These are phyloP conservation scores for Buddleja alternifolia DNA, from an alignment of 257 asterid species.

Conservation along the genomic window DNA sequence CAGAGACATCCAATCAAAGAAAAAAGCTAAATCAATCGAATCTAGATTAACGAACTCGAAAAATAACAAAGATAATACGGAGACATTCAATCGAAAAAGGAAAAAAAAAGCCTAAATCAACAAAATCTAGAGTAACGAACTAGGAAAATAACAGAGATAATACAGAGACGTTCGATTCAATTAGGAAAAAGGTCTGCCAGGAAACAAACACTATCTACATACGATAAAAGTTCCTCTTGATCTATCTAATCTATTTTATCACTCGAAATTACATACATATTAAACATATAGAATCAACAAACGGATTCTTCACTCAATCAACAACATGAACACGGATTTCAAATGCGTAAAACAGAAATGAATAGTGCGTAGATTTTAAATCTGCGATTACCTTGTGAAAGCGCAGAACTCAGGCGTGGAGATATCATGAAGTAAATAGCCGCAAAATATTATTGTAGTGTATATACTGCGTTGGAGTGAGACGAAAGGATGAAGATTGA, in stretches of 20 bases:
- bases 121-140: neutral
- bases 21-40: too few species aligned
- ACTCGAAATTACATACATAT: constrained; percentile 3
- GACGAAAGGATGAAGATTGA: neutral
- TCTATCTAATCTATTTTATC: neutral
- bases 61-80: too few species aligned
- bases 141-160: neutral
- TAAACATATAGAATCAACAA: constrained; percentile 7
- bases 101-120: constrained; percentile 10
- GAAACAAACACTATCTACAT: neutral
- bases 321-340: neutral
- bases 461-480: too few species aligned
- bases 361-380: neutral
- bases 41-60: too few species aligned
- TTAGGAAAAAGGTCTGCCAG: neutral
- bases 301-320: neutral
- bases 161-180: neutral
- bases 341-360: neutral
- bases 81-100: too few species aligned
- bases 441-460: too few species aligned
- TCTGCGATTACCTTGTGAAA: constrained; percentile 27
- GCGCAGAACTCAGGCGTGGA: constrained; percentile 13
- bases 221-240: neutral
- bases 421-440: neutral
- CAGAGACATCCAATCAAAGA: too few species aligned